Conservation (phyloP, 768 basidiomycete species). For the Tulasnella sp. region DNA sequence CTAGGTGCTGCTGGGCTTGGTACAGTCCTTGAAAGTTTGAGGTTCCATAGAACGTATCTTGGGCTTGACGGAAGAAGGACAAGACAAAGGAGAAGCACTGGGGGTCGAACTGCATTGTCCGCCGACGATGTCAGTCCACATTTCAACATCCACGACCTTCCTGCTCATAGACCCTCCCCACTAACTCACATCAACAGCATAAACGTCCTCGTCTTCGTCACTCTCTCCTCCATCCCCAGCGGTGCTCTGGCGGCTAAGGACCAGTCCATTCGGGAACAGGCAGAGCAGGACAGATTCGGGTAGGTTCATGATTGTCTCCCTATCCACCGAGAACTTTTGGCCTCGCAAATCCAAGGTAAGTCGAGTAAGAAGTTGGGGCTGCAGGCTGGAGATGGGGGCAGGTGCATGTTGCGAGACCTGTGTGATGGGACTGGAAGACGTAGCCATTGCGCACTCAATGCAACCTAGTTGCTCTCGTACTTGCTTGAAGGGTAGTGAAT, state of each 20-base stretch:
- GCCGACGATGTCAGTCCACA: constrained; percentile 12
- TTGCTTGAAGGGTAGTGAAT: neutral
- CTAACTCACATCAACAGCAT: constrained; percentile 84
- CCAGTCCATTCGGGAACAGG: constrained; percentile 94
- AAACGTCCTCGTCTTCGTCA: constrained; percentile 85
- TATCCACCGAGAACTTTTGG: constrained; percentile 84
- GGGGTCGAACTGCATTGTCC: constrained; percentile 74
- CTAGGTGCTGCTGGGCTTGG: constrained; percentile 67
- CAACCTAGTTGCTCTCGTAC: neutral
- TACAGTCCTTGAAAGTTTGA: constrained; percentile 62
- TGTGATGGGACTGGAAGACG: constrained; percentile 34
- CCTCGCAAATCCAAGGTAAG: constrained; percentile 90
- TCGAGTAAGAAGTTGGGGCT: constrained; percentile 81
- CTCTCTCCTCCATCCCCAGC: constrained; percentile 66
- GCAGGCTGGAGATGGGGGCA: constrained; percentile 34
- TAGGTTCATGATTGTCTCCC: constrained; percentile 96
- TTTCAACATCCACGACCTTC: constrained; percentile 18
- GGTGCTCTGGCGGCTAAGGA: constrained; percentile 76
- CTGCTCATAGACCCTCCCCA: neutral
- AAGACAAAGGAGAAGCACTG: constrained; percentile 93
- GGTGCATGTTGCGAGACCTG: constrained; percentile 27
- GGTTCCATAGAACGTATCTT: constrained; percentile 88
- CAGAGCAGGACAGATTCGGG: constrained; percentile 95
- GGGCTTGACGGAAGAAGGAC: constrained; percentile 81
- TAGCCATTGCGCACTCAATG: constrained; percentile 11